Percentiles rank a stretch among this genome's conserved stretches.
Evolutionary conservation across 306 rosid species (phyloP).

Genomic region (Vigna radiata): DNA sequence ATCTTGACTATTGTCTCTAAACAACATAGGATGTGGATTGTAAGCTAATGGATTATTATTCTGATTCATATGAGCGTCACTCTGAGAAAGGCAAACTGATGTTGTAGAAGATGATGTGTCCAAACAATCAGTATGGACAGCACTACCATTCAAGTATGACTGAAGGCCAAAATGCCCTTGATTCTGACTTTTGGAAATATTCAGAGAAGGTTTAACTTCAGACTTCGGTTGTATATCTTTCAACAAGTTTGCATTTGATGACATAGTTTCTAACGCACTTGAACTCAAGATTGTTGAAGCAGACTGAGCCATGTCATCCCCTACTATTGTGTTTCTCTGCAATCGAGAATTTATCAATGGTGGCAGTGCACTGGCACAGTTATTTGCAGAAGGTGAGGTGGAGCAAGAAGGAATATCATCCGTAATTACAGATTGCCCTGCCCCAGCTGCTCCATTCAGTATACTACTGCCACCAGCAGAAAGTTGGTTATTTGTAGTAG

Average conservation of each 20-base stretch:
- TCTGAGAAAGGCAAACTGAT: slow-evolving; percentile 86
- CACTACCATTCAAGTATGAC: slow-evolving; percentile 55
- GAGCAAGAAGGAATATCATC: slow-evolving; percentile 94
- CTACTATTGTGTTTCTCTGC: slow-evolving; percentile 54
- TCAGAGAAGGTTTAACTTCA: slow-evolving; percentile 78
- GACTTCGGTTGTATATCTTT: slow-evolving; percentile 70
- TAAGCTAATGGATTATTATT: slow-evolving; percentile 65
- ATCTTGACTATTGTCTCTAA: slow-evolving; percentile 75
- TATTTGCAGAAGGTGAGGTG: slow-evolving; percentile 93
- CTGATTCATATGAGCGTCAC: slow-evolving; percentile 71
- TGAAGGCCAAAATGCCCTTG: slow-evolving; percentile 70
- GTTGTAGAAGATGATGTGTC: slow-evolving; percentile 96
- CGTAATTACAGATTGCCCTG: slow-evolving; percentile 78
- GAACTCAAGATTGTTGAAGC: slow-evolving; percentile 66
- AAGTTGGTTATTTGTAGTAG: slow-evolving; percentile 59
- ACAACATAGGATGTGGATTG: slow-evolving; percentile 72
- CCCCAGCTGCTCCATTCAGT: slow-evolving; percentile 61
- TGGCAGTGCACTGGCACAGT: slow-evolving; percentile 65
- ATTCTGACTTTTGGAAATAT: slow-evolving; percentile 69
- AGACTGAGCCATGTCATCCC: slow-evolving; percentile 88
- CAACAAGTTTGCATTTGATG: slow-evolving; percentile 62
- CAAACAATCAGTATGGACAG: slow-evolving; percentile 81
- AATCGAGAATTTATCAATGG: slow-evolving; percentile 55
- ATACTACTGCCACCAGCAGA: slow-evolving; percentile 59
- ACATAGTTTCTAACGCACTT: slow-evolving; percentile 59